These are phyloP conservation scores for Chlorencoelia australis DNA, from an alignment of 2,329 filamentous ascomycete genomes.

Conservation along the genomic window DNA sequence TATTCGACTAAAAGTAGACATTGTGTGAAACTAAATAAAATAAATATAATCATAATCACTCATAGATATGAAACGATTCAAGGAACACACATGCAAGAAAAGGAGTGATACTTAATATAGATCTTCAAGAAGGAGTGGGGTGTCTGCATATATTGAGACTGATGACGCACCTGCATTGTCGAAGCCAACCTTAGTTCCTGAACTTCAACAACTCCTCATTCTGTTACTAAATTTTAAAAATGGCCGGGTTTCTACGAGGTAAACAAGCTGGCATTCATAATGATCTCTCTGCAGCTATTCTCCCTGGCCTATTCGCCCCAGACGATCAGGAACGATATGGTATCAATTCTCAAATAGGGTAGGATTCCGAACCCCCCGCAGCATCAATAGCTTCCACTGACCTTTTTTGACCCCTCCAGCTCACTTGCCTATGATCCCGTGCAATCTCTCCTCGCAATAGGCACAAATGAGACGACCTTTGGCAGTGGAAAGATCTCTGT, in stretches of 20 bases:
- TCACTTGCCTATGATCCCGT: constrained; percentile 86
- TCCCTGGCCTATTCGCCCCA: constrained; percentile 66
- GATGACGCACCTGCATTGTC: too few species aligned
- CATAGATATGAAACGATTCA: too few species aligned
- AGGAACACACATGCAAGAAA: too few species aligned
- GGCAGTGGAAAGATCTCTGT: constrained; percentile 83
- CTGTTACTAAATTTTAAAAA: too few species aligned
- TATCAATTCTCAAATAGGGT: constrained; percentile 67
- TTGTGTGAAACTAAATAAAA: too few species aligned
- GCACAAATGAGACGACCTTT: constrained; percentile 78
- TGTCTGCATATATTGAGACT: too few species aligned
- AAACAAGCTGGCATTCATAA: constrained; percentile 90
- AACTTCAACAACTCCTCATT: too few species aligned
- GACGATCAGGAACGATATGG: constrained; percentile 80
- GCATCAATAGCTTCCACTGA: constrained; percentile 2
- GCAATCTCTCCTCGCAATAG: constrained; percentile 85
- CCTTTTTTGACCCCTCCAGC: constrained; percentile 35
- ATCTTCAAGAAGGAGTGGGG: too few species aligned
- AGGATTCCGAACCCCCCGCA: constrained; percentile 15
- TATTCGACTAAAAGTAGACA: too few species aligned
- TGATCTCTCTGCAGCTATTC: constrained; percentile 76
- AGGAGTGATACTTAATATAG: too few species aligned
- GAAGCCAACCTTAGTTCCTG: too few species aligned
- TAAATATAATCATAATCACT: too few species aligned
- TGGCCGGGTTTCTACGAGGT: constrained; percentile 81